These are phyloP conservation scores for Arthrobotrys sphaeroides DNA, from an alignment of 2,329 filamentous ascomycete genomes.

Conservation along the genomic window DNA sequence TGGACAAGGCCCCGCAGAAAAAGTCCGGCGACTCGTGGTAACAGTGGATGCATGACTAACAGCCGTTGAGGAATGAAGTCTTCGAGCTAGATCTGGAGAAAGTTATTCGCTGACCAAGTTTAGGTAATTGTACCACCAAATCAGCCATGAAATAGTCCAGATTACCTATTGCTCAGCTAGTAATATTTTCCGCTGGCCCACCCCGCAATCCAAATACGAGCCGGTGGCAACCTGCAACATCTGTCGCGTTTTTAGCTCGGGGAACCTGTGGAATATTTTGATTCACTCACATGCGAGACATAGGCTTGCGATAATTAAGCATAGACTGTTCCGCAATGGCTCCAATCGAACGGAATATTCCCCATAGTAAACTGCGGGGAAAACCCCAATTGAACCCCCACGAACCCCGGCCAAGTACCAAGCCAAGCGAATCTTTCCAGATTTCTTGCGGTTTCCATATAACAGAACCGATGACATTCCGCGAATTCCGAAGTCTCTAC, in stretches of 20 bases:
- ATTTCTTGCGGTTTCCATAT: not conserved
- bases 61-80: not conserved
- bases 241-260: too few species aligned
- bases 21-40: not conserved
- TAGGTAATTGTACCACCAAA: not conserved
- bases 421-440: slow-evolving; percentile 5
- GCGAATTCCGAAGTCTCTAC: slow-evolving; percentile 12
- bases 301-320: too few species aligned
- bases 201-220: too few species aligned
- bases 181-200: not conserved
- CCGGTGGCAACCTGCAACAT: too few species aligned
- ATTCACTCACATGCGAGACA: too few species aligned
- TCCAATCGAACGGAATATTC: not conserved
- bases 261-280: too few species aligned
- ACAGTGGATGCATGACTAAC: not conserved
- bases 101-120: not conserved
- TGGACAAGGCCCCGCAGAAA: not conserved
- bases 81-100: not conserved
- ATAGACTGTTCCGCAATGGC: too few species aligned
- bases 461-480: slow-evolving; percentile 6
- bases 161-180: not conserved
- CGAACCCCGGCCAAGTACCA: not conserved
- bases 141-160: not conserved
- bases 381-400: not conserved
- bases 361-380: not conserved